A percentile compares a stretch with the other conserved stretches of the same genome.
These are phyloP conservation scores for Mycena sanguinolenta DNA, from an alignment of 768 basidiomycete species.

Conservation along the genomic window DNA sequence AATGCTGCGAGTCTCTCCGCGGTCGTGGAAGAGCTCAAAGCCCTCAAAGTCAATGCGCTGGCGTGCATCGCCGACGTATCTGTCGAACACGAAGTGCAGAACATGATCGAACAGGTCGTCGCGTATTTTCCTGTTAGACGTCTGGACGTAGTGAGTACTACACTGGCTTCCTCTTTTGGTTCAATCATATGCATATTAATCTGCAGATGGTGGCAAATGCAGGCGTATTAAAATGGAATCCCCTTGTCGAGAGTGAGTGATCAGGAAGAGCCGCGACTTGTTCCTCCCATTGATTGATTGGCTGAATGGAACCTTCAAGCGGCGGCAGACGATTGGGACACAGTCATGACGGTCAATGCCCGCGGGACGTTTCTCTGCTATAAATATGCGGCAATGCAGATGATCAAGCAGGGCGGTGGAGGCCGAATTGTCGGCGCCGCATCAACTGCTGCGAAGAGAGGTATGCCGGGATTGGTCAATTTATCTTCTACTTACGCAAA, in stretches of 20 bases:
- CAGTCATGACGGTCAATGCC: slow-evolving; percentile 47
- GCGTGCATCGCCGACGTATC: slow-evolving; percentile 41
- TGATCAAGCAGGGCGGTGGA: slow-evolving; percentile 54
- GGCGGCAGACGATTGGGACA: slow-evolving; percentile 42
- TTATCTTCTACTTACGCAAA: neutral
- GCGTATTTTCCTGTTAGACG: slow-evolving; percentile 29
- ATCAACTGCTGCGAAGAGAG: slow-evolving; percentile 33
- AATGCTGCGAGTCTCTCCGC: slow-evolving; percentile 24
- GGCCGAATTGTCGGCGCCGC: slow-evolving; percentile 53
- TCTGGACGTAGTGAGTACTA: slow-evolving; percentile 35
- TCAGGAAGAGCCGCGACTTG: neutral
- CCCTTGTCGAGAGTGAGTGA: slow-evolving; percentile 30
- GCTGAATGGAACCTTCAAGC: slow-evolving; percentile 1
- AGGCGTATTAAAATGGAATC: slow-evolving; percentile 30
- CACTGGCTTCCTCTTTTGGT: neutral
- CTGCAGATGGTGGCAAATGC: slow-evolving; percentile 45
- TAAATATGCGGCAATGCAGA: slow-evolving; percentile 53
- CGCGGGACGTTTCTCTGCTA: slow-evolving; percentile 53
- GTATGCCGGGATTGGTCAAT: neutral
- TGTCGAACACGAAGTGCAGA: slow-evolving; percentile 40
- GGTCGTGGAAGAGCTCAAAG: slow-evolving; percentile 39
- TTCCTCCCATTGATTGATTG: neutral
- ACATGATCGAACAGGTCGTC: slow-evolving; percentile 38
- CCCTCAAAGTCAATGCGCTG: slow-evolving; percentile 19
- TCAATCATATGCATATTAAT: neutral